phyloP scores from a whole-genome alignment of 441 rosid genomes.

The Syzygium syzygioides region DNA sequence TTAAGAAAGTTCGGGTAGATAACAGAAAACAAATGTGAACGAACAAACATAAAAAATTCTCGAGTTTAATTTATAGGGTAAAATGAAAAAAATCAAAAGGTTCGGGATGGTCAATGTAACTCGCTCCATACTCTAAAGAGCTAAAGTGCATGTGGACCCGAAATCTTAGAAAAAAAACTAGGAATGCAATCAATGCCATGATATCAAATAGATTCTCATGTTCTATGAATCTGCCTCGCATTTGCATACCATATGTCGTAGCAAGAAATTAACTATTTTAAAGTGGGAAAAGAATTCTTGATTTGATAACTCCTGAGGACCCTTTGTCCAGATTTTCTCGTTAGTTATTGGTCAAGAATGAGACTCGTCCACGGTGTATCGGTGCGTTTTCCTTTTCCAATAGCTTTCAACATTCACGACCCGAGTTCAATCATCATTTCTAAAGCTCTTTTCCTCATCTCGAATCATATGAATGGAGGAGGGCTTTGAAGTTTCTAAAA shows the following conservation, averaged over 20 bases:
- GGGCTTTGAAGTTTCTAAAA: background rate
- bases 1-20: background rate
- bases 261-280: background rate
- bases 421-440: background rate
- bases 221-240: background rate
- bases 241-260: background rate
- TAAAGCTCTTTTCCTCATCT: background rate
- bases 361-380: background rate
- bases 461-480: background rate
- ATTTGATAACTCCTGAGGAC: background rate
- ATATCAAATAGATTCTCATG: background rate
- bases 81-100: background rate
- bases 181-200: background rate
- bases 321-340: background rate
- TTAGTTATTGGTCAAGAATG: background rate
- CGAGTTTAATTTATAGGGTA: background rate
- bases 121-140: background rate
- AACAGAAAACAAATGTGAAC: background rate
- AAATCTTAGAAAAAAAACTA: background rate
- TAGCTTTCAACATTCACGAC: background rate
- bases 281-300: background rate
- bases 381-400: background rate
- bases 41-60: background rate
- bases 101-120: background rate
- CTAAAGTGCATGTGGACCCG: background rate